Conservation (phyloP, 768 basidiomycete species). For the Podaxis carcinomalis region DNA sequence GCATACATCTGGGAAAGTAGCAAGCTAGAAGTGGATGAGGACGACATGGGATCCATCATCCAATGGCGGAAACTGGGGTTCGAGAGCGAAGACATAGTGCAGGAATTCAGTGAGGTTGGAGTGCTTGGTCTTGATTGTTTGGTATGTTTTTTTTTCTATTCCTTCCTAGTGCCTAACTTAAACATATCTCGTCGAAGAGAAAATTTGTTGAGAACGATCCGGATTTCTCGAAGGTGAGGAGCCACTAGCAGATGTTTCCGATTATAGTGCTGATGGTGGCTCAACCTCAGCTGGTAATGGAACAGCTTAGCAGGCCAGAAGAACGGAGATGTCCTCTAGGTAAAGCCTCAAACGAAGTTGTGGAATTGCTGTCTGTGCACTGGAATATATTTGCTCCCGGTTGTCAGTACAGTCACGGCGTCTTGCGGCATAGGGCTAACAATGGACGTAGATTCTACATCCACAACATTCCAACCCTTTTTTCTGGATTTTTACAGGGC, state of each 20-base stretch:
- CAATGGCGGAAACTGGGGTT: slow-evolving; percentile 84
- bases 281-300: slow-evolving; percentile 59
- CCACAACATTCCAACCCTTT: slow-evolving; percentile 81
- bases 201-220: slow-evolving; percentile 65
- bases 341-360: slow-evolving; percentile 80
- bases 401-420: slow-evolving; percentile 43
- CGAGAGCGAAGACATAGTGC: slow-evolving; percentile 63
- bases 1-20: slow-evolving; percentile 67
- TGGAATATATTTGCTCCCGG: slow-evolving; percentile 86
- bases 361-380: slow-evolving; percentile 78
- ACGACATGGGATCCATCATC: slow-evolving; percentile 41
- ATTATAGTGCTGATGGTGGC: slow-evolving; percentile 1
- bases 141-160: slow-evolving; percentile 33
- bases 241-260: background rate
- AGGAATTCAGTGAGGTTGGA: slow-evolving; percentile 77
- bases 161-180: background rate
- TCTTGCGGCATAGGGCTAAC: background rate
- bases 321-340: slow-evolving; percentile 81
- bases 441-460: slow-evolving; percentile 58
- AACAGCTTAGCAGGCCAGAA: slow-evolving; percentile 71
- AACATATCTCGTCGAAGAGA: slow-evolving; percentile 34
- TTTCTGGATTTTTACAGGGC: slow-evolving; percentile 82
- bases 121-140: slow-evolving; percentile 80
- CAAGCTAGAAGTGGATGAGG: slow-evolving; percentile 49
- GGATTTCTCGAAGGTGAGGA: slow-evolving; percentile 70